Percentiles rank a stretch among this genome's conserved stretches.
These are phyloP conservation scores for Dryas drummondii DNA, from an alignment of 306 rosid genomes.

Conservation along the genomic window DNA sequence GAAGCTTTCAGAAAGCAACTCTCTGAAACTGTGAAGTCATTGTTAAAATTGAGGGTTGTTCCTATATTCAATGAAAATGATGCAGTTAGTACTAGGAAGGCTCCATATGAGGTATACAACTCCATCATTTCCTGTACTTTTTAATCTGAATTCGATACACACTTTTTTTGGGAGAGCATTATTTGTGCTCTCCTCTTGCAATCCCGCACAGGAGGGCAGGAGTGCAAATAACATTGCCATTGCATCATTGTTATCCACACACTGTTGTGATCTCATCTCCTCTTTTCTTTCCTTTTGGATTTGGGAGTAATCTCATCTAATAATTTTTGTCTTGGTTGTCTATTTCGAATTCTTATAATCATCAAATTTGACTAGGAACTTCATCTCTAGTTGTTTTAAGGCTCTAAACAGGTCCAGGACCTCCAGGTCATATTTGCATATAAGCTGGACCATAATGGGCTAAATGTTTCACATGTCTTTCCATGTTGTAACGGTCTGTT, in stretches of 20 bases:
- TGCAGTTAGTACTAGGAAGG: conserved; percentile 87
- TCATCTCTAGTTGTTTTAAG: neutral
- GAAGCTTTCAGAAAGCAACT: conserved; percentile 68
- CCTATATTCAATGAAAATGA: conserved; percentile 94
- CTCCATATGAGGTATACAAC: conserved; percentile 66
- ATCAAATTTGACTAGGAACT: neutral
- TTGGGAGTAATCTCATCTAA: neutral
- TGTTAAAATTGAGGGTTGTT: conserved; percentile 62
- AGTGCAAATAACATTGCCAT: neutral
- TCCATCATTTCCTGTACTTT: conserved; percentile 3
- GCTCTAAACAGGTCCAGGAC: neutral
- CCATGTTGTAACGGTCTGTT: neutral
- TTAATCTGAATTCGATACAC: neutral
- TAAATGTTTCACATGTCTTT: neutral
- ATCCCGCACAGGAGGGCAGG: neutral
- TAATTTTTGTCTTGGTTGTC: neutral
- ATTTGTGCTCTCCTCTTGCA: neutral
- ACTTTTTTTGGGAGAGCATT: neutral
- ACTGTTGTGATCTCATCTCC: neutral
- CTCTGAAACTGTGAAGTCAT: conserved; percentile 66
- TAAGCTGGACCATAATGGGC: neutral
- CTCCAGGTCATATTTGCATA: neutral
- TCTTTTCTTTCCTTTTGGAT: neutral
- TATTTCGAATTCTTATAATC: neutral
- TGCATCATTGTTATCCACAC: neutral